Percentiles rank a stretch among this genome's conserved stretches.
phyloP scores from a whole-genome alignment of 2,329 filamentous ascomycete genomes.

The Pseudogymnoascus sp. region DNA sequence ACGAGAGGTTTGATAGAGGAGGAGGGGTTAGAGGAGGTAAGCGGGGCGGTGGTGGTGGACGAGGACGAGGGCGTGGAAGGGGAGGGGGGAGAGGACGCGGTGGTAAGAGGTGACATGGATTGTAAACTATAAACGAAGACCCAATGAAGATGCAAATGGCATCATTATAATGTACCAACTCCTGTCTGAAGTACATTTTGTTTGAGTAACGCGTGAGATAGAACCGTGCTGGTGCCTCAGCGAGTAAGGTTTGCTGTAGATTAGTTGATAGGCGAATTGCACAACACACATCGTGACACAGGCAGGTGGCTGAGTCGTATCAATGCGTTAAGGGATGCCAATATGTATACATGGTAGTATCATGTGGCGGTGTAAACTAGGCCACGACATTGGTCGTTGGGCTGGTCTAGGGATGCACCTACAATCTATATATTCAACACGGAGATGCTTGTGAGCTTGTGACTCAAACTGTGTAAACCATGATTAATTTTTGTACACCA shows the following conservation, averaged over 20 bases:
- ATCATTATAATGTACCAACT: neutral
- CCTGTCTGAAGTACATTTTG: neutral
- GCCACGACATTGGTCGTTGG: neutral
- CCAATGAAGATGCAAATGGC: neutral
- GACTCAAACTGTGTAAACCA: neutral
- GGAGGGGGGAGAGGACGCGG: conserved; percentile 35
- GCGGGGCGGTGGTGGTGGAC: conserved; percentile 25
- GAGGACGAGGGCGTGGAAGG: conserved; percentile 20
- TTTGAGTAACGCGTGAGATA: neutral
- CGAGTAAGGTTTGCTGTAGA: neutral
- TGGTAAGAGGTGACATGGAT: conserved; percentile 29
- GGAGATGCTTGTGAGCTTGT: neutral
- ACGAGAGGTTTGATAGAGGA: conserved; percentile 46
- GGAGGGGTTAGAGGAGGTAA: conserved; percentile 34
- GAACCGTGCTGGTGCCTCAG: neutral
- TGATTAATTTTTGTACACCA: too few relatives aligned
- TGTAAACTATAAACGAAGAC: neutral
- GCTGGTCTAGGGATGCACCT: neutral
- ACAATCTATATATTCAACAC: neutral
- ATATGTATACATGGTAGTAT: neutral
- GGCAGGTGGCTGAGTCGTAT: neutral
- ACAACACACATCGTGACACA: neutral
- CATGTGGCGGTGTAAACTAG: neutral
- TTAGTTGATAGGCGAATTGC: neutral
- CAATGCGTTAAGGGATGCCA: neutral